These are phyloP conservation scores for Cryoendolithus antarcticus DNA, from an alignment of 2,329 filamentous ascomycete species.

Conservation along the genomic window DNA sequence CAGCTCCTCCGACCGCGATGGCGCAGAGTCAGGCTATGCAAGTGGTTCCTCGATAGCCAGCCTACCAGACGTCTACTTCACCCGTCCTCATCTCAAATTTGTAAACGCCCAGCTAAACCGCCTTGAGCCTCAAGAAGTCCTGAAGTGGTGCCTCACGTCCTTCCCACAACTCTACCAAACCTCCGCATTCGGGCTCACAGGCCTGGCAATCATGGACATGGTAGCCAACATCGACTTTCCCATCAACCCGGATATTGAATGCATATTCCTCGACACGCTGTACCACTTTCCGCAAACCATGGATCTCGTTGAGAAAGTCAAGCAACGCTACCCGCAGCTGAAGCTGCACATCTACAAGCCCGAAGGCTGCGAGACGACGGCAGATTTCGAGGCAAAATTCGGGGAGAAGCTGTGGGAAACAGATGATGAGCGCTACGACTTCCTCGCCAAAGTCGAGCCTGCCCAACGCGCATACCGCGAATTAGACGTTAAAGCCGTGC, in stretches of 20 bases:
- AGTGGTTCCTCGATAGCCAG: conserved; percentile 51
- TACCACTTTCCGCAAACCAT: conserved; percentile 41
- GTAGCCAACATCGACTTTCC: conserved; percentile 58
- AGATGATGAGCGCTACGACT: conserved; percentile 87
- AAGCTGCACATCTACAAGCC: conserved; percentile 86
- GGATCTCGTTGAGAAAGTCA: conserved; percentile 51
- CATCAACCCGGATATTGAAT: conserved; percentile 41
- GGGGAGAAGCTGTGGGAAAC: conserved; percentile 75
- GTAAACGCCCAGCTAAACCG: conserved; percentile 81
- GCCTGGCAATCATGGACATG: conserved; percentile 47
- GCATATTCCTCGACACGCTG: conserved; percentile 44
- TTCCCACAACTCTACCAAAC: conserved; percentile 68
- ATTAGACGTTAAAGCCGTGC: conserved; percentile 74
- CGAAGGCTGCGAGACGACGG: conserved; percentile 55
- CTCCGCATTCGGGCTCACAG: conserved; percentile 39
- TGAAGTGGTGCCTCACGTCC: conserved; percentile 82
- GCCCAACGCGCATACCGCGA: conserved; percentile 82
- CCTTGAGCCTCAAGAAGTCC: conserved; percentile 78
- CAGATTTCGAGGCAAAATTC: conserved; percentile 71
- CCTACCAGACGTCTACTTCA: conserved; percentile 72
- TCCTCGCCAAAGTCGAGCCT: conserved; percentile 93
- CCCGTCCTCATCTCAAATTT: conserved; percentile 74
- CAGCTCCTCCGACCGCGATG: conserved; percentile 26
- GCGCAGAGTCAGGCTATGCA: conserved; percentile 71
- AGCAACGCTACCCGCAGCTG: conserved; percentile 62